Evolutionary conservation across 225 moss, liverwort and hornwort genomes (phyloP).

Genomic region (Straminergon stramineum): DNA sequence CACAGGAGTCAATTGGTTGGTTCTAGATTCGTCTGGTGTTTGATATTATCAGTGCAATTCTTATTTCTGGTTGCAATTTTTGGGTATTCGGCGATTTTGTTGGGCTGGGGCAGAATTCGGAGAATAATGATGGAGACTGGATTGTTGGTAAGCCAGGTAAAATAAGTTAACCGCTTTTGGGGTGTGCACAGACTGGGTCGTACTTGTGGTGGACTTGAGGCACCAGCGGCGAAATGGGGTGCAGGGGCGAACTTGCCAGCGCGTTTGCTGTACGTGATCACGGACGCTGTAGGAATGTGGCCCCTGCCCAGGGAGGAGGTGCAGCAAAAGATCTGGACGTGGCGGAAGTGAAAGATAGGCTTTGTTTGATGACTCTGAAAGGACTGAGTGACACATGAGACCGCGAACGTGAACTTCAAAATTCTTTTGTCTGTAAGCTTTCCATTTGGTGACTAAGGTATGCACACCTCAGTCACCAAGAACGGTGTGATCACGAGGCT

Average conservation of each 20-base stretch:
- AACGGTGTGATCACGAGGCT: too few relatives aligned
- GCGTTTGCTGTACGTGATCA: neutral
- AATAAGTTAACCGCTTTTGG: neutral
- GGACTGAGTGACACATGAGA: neutral
- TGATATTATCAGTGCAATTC: neutral
- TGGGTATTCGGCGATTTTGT: neutral
- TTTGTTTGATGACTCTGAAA: neutral
- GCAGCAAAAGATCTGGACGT: neutral
- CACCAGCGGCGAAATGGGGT: neutral
- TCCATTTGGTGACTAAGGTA: too few relatives aligned
- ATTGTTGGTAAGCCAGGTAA: neutral
- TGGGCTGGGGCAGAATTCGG: neutral
- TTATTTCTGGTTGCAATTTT: neutral
- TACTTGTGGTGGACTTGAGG: neutral
- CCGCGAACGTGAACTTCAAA: neutral
- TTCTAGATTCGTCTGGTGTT: neutral
- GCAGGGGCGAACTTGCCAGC: neutral
- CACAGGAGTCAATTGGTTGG: neutral
- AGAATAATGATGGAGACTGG: neutral
- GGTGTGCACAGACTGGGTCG: neutral
- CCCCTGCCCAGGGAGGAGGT: neutral
- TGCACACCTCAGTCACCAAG: too few relatives aligned
- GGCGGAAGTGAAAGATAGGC: neutral
- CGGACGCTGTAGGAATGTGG: neutral
- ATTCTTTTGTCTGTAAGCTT: neutral